Evolutionary conservation across 768 basidiomycete genomes (phyloP), one percentile per base, ranked within the genome.

Genomic region (Fomitopsis pulvina): DNA sequence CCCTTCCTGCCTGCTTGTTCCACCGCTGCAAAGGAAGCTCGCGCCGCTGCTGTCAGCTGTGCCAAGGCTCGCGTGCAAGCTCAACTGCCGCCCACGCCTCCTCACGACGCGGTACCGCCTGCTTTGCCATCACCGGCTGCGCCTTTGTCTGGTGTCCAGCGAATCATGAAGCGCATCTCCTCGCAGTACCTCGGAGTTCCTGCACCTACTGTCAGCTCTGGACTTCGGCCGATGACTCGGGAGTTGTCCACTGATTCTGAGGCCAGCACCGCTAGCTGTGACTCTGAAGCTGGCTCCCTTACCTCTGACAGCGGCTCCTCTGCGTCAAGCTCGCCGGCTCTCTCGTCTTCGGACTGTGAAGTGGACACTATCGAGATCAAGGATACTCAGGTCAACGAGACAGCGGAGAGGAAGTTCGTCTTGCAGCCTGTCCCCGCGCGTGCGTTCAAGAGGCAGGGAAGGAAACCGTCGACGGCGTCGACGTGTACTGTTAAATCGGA

Each of bases 281-380:
- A 62, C 29, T 83, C 83, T 2, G 84, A 84, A 45, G 70, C 81
- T 59, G 78, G 74, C 50, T 83, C 80, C 24, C 66, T 84, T 41
- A 75, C 76, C n/a, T 61, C 59, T 44, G 57, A 58, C 52, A 60
- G 62, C 48, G 57, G 56, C 1, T 58, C 54, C 11, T 58, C 63
- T 18, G 61, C 63, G 20, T 57, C 63, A 3, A 53, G 53, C 32
- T 59, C 58, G 5, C 50, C 56, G 30, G 47, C 18, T 20, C 29
- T 26, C 14, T 50, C 52, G 6, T 57, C 59, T 0, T 61, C 62
- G 0, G 61, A 56, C 5, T 53, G 28, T 49, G 61, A 64, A 39
- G 51, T 53, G 22, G 62, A 60, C 27, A 45, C 52, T 28, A 47
- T 56, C 41, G 58, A 60, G 22, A 45, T 41, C 34, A 41, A 39